Evolutionary conservation across 192 early-diverging fungal genomes (phyloP).

Genomic region (Rhizophagus sp.): DNA sequence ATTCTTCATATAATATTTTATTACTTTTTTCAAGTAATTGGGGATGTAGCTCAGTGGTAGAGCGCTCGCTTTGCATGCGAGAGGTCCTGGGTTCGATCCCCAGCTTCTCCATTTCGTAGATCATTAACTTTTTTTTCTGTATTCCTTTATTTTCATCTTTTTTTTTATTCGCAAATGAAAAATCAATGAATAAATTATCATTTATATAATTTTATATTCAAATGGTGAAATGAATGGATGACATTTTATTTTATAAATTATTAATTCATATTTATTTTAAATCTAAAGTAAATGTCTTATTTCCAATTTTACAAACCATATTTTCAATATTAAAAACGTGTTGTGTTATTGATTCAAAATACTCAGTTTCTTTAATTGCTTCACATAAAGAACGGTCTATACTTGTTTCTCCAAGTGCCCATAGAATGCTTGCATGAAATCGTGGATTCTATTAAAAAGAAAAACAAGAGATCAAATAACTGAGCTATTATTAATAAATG

Average conservation of each 20-base stretch:
- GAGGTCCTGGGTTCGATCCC: constrained; percentile 19
- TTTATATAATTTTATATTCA: neutral
- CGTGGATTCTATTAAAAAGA: constrained; percentile 8
- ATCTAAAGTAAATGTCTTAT: constrained; percentile 32
- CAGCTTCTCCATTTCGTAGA: neutral
- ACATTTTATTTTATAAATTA: neutral
- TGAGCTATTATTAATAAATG: neutral
- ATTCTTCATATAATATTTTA: neutral
- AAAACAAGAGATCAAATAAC: neutral
- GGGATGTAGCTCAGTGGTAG: constrained; percentile 15
- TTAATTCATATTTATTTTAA: neutral
- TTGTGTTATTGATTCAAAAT: constrained; percentile 5
- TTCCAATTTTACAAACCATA: constrained; percentile 25
- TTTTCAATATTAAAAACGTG: constrained; percentile 7
- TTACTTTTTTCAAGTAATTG: neutral
- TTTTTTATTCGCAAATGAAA: neutral
- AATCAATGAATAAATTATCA: too few relatives aligned
- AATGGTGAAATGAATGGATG: neutral
- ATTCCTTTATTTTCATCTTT: constrained; percentile 28
- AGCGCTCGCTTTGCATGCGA: constrained; percentile 13
- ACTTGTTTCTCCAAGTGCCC: neutral
- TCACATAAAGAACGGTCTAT: constrained; percentile 12
- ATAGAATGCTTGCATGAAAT: constrained; percentile 29
- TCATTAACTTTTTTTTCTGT: constrained; percentile 7
- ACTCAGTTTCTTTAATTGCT: neutral